Evolutionary conservation across 768 basidiomycete species (phyloP).

Genomic region (Amyloporia xantha): DNA sequence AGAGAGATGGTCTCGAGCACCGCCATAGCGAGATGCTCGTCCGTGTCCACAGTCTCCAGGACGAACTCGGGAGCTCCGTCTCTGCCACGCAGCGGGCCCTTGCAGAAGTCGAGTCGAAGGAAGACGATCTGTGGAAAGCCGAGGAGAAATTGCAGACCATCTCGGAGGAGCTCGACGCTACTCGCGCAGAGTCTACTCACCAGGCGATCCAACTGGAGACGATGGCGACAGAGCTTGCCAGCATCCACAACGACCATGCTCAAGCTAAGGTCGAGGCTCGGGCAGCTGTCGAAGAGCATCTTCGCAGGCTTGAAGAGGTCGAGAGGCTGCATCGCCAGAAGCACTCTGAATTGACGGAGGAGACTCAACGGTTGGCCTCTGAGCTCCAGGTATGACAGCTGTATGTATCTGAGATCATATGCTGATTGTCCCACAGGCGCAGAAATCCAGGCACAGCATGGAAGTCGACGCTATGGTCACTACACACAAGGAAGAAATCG

Average conservation of each 20-base stretch:
- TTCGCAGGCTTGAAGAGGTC: slow-evolving; percentile 1
- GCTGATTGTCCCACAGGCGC: too few species aligned
- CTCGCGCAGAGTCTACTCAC: not conserved
- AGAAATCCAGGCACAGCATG: not conserved
- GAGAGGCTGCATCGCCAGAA: not conserved
- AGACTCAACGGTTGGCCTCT: not conserved
- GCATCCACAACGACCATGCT: not conserved
- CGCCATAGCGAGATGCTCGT: not conserved
- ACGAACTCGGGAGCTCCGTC: not conserved
- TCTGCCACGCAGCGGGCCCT: not conserved
- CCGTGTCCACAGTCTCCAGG: not conserved
- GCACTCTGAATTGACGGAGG: not conserved
- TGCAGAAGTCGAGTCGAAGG: not conserved
- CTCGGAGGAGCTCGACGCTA: not conserved
- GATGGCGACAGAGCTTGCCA: not conserved
- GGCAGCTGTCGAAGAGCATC: not conserved
- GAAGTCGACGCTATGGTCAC: not conserved
- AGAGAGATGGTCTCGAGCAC: not conserved
- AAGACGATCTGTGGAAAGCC: not conserved
- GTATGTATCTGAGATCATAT: too few species aligned
- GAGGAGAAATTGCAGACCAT: not conserved
- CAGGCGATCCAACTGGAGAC: not conserved
- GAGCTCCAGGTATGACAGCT: slow-evolving; percentile 3
- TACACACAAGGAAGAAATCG: not conserved
- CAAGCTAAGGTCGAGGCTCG: not conserved